phyloP scores from a whole-genome alignment of 2,329 filamentous ascomycete species.

The Fusarium sp. region DNA sequence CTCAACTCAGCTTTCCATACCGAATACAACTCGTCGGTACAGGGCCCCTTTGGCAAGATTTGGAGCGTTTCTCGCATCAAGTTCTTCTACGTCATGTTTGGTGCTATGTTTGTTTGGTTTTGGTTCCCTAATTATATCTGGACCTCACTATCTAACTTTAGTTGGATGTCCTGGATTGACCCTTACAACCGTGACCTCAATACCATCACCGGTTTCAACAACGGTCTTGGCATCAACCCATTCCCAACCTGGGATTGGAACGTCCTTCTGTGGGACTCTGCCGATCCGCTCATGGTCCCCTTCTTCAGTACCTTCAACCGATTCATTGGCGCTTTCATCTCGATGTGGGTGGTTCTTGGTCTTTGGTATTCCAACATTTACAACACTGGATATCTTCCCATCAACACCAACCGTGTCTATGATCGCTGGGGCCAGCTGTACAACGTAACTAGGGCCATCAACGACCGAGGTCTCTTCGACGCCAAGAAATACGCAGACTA shows the following conservation, averaged over 20 bases:
- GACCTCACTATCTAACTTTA: constrained; percentile 65
- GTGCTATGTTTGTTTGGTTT: constrained; percentile 69
- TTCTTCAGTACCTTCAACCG: constrained; percentile 74
- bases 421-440: constrained; percentile 64
- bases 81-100: constrained; percentile 65
- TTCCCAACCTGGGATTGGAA: constrained; percentile 65
- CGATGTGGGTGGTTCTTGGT: constrained; percentile 66
- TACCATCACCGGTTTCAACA: constrained; percentile 59
- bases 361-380: constrained; percentile 72
- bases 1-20: constrained; percentile 67
- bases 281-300: constrained; percentile 63
- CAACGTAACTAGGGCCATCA: constrained; percentile 60
- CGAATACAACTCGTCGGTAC: constrained; percentile 56
- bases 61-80: constrained; percentile 64
- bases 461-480: constrained; percentile 61
- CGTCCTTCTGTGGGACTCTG: constrained; percentile 58
- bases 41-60: constrained; percentile 59
- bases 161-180: constrained; percentile 70
- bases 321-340: constrained; percentile 68
- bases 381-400: constrained; percentile 67
- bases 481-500: constrained; percentile 62
- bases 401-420: constrained; percentile 65
- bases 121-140: constrained; percentile 71
- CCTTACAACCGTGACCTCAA: constrained; percentile 60
- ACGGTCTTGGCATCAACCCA: constrained; percentile 61